Evolutionary conservation across 345 rosid species (phyloP), one percentile per base, ranked within the genome.

Genomic region (Ricinus communis): DNA sequence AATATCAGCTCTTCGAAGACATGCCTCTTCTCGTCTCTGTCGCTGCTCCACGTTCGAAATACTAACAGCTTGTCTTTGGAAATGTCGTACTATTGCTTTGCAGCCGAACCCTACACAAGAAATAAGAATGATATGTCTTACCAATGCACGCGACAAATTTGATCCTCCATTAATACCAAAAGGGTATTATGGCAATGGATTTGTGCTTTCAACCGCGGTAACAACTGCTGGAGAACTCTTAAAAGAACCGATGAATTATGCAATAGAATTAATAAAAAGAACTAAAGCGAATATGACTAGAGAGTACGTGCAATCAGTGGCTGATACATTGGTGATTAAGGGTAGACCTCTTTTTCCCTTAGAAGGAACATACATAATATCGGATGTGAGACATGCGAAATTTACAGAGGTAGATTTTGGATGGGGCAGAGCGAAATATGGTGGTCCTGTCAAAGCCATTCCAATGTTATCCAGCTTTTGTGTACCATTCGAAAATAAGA

Each of bases 171-270:
- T n/a, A 28, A 25, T 68, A 19, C 46, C 31, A 1, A 18, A 8
- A 0, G 85, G 83, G 13, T 85, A 81, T 24, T 81, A 83, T 36
- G 87, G 89, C 7, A 81, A 79, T 69, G 82, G 71, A 14, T 57
- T 74, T 30, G 71, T 68, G 19, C 70, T 40, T 11, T 76, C 82
- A 2, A 77, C 73, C 0, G 75, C 83, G 15, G 63, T 74, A 21
- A 27, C 82, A 19, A 77, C 63, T 0, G 81, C 71, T 1, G 64
- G 8, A 24, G 52, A 70, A 15, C 57, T 83, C 8, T 5, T 30
- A 0, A 51, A 47, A 13, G 70, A 53, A 8, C 68, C 82, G 0
- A 31, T 85, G 0, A 77, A 60, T 45, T 83, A 74, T 46, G 84
- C 74, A 0, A 0, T 85, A 24, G 62, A 71, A 22, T 57, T 79